A percentile compares a stretch with the other conserved stretches of the same genome.
Evolutionary conservation across 352 stramenopile genomes (phyloP).

Genomic region (Phytophthora uliginosa): DNA sequence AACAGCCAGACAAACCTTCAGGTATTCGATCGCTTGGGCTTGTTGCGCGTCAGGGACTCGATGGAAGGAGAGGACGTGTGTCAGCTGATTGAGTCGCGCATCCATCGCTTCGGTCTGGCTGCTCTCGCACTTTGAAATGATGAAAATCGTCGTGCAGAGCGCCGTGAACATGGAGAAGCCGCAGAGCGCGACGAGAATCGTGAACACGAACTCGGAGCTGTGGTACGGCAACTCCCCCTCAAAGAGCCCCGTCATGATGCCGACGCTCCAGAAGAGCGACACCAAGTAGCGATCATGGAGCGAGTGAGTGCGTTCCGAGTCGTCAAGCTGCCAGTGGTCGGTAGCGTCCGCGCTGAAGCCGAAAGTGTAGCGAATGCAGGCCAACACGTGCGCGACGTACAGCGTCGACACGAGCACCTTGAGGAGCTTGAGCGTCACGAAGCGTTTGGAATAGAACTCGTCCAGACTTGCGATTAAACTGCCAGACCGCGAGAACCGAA

Average conservation of each 20-base stretch:
- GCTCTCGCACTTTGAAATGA: neutral
- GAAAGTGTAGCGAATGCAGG: neutral
- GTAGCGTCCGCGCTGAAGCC: neutral
- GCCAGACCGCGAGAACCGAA: constrained; percentile 42
- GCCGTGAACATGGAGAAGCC: constrained; percentile 2
- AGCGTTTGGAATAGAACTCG: constrained; percentile 61
- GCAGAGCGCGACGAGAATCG: neutral
- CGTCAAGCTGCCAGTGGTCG: neutral
- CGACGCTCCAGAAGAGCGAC: neutral
- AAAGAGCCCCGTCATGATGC: constrained; percentile 2
- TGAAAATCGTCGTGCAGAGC: neutral
- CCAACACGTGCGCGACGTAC: constrained; percentile 45
- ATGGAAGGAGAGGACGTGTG: constrained; percentile 1
- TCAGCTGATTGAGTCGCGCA: neutral
- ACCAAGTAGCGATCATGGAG: neutral
- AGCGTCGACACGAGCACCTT: constrained; percentile 54
- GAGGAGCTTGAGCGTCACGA: constrained; percentile 48
- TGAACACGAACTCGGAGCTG: constrained; percentile 1
- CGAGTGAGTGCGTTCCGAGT: neutral
- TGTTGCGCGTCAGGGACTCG: neutral
- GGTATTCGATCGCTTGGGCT: neutral
- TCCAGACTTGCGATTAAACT: constrained; percentile 57
- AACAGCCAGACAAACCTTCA: neutral
- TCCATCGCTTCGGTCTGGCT: neutral
- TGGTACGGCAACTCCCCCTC: neutral